Percentiles rank a stretch among this genome's conserved stretches.
Conservation (phyloP, 306 rosid species). For the Malus sieversii region DNA sequence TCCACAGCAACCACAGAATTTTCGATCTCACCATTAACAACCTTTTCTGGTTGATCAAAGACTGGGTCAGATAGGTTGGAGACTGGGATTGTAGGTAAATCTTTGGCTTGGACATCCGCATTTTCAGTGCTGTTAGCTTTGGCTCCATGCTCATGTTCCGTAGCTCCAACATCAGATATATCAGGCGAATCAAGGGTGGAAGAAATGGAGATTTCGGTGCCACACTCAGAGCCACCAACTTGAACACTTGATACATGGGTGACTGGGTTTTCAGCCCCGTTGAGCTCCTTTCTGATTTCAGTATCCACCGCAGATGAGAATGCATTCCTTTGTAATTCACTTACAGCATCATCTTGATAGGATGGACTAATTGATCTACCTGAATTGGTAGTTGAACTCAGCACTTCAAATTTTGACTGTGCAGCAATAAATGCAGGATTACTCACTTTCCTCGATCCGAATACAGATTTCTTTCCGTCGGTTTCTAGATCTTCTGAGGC, state of each 20-base stretch:
- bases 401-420: constrained; percentile 70
- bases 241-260: constrained; percentile 36
- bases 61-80: constrained; percentile 17
- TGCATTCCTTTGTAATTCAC: constrained; percentile 40
- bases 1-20: constrained; percentile 24
- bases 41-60: constrained; percentile 36
- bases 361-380: constrained; percentile 32
- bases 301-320: constrained; percentile 25
- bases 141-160: constrained; percentile 37
- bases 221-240: constrained; percentile 69
- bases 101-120: constrained; percentile 26
- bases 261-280: constrained; percentile 35
- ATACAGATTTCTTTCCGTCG: constrained; percentile 50
- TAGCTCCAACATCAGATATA: constrained; percentile 47
- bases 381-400: constrained; percentile 38
- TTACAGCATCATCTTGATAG: constrained; percentile 40
- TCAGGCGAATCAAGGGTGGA: constrained; percentile 93
- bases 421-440: constrained; percentile 67
- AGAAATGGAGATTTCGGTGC: constrained; percentile 73
- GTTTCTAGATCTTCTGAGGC: constrained; percentile 62
- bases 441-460: constrained; percentile 54
- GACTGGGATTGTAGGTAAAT: constrained; percentile 12
- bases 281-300: constrained; percentile 36
- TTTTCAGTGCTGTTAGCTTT: constrained; percentile 28
- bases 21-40: constrained; percentile 16